Base-by-base conservation (phyloP, 768 basidiomycete species). In the Amanita polypyramis region DNA sequence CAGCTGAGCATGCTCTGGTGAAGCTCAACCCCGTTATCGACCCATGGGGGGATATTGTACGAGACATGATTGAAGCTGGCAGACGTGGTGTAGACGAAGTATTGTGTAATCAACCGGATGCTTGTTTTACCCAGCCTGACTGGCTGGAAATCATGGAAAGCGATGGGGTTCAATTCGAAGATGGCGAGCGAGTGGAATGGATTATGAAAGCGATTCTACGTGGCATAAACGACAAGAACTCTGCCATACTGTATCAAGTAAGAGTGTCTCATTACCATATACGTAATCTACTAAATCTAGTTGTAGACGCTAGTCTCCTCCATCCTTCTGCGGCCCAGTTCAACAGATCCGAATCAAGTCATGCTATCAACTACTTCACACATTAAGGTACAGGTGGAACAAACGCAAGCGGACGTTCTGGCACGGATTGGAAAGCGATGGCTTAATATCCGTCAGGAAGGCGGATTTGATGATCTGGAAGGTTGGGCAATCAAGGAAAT, bases 401-500 rank as follows among this genome's bases (percentile, higher is more conserved):
- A 81, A 51, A 73, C 85, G 3, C 75, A 75, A 1, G 58, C 80
- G 49, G 82, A 83, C 34, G 62, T 93, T 25, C 59, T 88, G 0
- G 67, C 69, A 36, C 93, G 87, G 76, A 75, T 97, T 48, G 77
- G 78, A 6, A 79, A 80, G 50, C 76, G 85, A 3, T 96, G 90
- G 91, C 58, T 83, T 38, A 73, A 69, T 10, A 76, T 92, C 23
- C 73, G 83, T 10, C 78, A 83, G 42, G 79, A 80, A 43, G 77
- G 79, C n/a, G 89, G 87, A 0, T 95, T 97, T 56, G 82, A 85
- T 43, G 59, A 65, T 3, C 70, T 98, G n/a, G 90, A 95, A 42
- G 74, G 73, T 3, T 96, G 91, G 90, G 80, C 85, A 0, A 61
- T 94, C 46, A 84, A 90, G 60, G 95, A 97, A 58, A 90, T 98